phyloP scores from a whole-genome alignment of 2,329 filamentous ascomycete species.

The Colletotrichum aenigma region DNA sequence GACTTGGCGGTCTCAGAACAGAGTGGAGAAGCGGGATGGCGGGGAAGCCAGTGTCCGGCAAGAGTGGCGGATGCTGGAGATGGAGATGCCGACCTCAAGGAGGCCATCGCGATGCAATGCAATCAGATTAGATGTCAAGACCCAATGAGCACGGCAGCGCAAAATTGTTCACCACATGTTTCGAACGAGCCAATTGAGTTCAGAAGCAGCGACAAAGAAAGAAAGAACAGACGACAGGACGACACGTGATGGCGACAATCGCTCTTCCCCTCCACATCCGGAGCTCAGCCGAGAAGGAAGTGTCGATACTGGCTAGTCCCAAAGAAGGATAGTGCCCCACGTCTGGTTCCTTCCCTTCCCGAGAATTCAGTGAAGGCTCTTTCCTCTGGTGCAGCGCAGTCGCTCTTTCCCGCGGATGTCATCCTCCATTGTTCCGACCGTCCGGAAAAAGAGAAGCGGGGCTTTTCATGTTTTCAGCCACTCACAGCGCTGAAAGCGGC shows the following conservation, averaged over 20 bases:
- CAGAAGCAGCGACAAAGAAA: background rate
- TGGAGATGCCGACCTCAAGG: background rate
- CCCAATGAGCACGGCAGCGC: background rate
- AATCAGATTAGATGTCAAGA: background rate
- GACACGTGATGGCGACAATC: background rate
- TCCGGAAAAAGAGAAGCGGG: background rate
- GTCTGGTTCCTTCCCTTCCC: constrained; percentile 18
- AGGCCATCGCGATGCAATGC: background rate
- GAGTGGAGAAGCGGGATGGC: constrained; percentile 4
- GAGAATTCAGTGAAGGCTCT: constrained; percentile 1
- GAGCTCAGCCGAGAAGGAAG: constrained; percentile 1
- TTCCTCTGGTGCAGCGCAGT: background rate
- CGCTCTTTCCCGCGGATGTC: constrained; percentile 15
- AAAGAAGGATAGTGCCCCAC: background rate
- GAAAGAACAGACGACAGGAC: background rate
- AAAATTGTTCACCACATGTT: background rate
- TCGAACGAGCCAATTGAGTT: background rate
- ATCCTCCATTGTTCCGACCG: constrained; percentile 6
- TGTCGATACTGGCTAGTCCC: background rate
- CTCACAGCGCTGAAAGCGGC: background rate
- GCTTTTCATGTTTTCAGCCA: background rate
- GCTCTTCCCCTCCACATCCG: background rate
- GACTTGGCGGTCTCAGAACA: constrained; percentile 6
- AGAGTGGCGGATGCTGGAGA: background rate
- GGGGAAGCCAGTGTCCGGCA: background rate